Base-by-base conservation (phyloP, 2,329 filamentous ascomycete genomes). In the Talaromyces sp. region DNA sequence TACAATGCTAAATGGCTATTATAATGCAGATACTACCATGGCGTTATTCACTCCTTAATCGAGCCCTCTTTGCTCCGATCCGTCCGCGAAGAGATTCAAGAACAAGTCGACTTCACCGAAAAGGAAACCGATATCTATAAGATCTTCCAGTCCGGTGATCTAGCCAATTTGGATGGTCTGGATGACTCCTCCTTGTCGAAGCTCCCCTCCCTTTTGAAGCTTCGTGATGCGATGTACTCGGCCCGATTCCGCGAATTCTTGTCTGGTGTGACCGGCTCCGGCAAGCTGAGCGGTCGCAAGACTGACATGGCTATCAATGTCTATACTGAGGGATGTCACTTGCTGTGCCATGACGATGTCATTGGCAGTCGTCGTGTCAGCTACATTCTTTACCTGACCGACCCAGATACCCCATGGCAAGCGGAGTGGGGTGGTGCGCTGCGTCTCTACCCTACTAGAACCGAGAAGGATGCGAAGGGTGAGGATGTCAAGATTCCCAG, bases 81-180 rank as follows among this genome's bases (percentile, higher is more conserved):
- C 50, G 94, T 99, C 54, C 91, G 94, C 69, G 77, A 83, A 67
- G 94, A 99, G 77, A 93, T 97, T 73, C 87, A 88, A 73, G 82
- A 88, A 63, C 92, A 96, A 69, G 89, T 99, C 62, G 87, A 90
- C 62, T 99, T 99, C 77, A 97, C 94, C 11, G 92, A 92, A 65
- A 99, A 99, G 75, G 94, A 99, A 75, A 99, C 94, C 43, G 94
- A 99, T 73, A 99, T 99, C 65, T 99, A 99, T 83, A 96, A 95
- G 76, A 97, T 99, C 69, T 92, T 97, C 81, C 94, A 99, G 79
- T 97, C 93, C 4, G 94, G 94, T 61, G 94, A 99, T 72, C 83
- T 99, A 30, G 94, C 94, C 42, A 99, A 99, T 75, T 85, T 99
- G 53, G 93, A 97, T 74, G 94, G 94, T 20, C 84, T 99, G 39